phyloP scores from a whole-genome alignment of 495 filamentous ascomycete genomes.

The Neurospora sublineolata region DNA sequence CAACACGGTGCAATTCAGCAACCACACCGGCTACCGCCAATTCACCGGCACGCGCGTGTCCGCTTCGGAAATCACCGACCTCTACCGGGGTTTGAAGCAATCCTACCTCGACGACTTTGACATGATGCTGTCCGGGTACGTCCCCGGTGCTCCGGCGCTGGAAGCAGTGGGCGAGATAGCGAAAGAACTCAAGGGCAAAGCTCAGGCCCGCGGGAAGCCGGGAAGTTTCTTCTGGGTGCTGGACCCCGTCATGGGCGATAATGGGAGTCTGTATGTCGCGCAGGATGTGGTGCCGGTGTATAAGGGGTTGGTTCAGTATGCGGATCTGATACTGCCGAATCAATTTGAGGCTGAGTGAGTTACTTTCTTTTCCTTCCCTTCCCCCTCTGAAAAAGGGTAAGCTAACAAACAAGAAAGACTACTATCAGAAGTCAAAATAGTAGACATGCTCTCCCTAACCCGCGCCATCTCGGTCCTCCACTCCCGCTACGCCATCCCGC shows the following conservation, averaged over 20 bases:
- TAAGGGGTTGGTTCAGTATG: conserved; percentile 60
- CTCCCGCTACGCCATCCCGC: conserved; percentile 62
- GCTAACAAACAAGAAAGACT: conserved; percentile 35
- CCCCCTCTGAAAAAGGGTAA: background rate
- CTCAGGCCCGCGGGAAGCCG: conserved; percentile 36
- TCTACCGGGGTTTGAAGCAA: conserved; percentile 75
- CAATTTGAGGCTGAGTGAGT: conserved; percentile 99
- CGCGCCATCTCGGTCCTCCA: conserved; percentile 70
- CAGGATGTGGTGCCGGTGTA: conserved; percentile 88
- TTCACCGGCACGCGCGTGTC: conserved; percentile 71
- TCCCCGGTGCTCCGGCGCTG: conserved; percentile 72
- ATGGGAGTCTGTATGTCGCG: conserved; percentile 79
- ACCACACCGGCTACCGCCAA: conserved; percentile 84
- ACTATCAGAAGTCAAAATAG: conserved; percentile 73
- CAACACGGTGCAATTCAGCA: conserved; percentile 95
- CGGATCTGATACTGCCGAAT: conserved; percentile 89
- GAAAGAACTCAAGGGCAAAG: conserved; percentile 60
- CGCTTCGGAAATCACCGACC: conserved; percentile 68
- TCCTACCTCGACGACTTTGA: conserved; percentile 76
- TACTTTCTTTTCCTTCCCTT: conserved; percentile 23
- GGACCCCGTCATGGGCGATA: conserved; percentile 97
- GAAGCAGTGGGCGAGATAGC: conserved; percentile 76
- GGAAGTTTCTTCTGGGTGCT: conserved; percentile 95
- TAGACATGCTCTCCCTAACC: conserved; percentile 57
- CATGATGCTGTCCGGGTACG: conserved; percentile 87